Percentiles rank a stretch among this genome's conserved stretches.
Conservation (phyloP, 1,139 yeast species). For the Geotrichum siamense region DNA sequence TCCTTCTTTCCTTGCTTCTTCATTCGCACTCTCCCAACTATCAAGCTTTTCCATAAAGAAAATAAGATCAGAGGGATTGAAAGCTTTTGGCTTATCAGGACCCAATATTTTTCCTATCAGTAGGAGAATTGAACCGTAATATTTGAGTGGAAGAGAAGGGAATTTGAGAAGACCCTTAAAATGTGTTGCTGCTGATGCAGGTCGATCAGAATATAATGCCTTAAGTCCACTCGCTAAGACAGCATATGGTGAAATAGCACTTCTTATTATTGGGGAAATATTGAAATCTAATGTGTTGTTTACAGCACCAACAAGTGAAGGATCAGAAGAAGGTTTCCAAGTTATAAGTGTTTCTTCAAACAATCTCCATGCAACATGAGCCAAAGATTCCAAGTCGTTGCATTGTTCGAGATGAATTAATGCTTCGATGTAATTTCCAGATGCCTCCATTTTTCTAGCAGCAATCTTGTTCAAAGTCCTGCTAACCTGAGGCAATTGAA, state of each 20-base stretch:
- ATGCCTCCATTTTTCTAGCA: slow-evolving; percentile 21
- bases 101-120: slow-evolving; percentile 28
- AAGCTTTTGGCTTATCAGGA: slow-evolving; percentile 21
- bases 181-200: slow-evolving; percentile 33
- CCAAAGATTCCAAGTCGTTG: slow-evolving; percentile 45
- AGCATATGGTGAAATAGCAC: slow-evolving; percentile 67
- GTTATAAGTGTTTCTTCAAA: slow-evolving; percentile 57
- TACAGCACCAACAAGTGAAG: slow-evolving; percentile 29
- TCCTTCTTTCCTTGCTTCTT: slow-evolving; percentile 1
- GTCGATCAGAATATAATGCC: slow-evolving; percentile 27
- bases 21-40: slow-evolving; percentile 37
- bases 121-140: slow-evolving; percentile 39
- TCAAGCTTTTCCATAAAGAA: slow-evolving; percentile 45
- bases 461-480: slow-evolving; percentile 22
- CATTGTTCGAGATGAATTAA: slow-evolving; percentile 61
- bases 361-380: slow-evolving; percentile 41
- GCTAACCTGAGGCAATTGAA: slow-evolving; percentile 30
- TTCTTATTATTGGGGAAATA: slow-evolving; percentile 51
- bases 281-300: slow-evolving; percentile 19
- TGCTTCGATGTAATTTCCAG: slow-evolving; percentile 50
- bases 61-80: slow-evolving; percentile 38
- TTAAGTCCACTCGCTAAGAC: slow-evolving; percentile 49
- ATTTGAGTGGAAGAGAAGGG: slow-evolving; percentile 53
- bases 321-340: slow-evolving; percentile 31
- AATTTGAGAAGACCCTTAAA: slow-evolving; percentile 54